phyloP scores from a whole-genome alignment of 2,329 filamentous ascomycete species.

The Trichoderma sp. region DNA sequence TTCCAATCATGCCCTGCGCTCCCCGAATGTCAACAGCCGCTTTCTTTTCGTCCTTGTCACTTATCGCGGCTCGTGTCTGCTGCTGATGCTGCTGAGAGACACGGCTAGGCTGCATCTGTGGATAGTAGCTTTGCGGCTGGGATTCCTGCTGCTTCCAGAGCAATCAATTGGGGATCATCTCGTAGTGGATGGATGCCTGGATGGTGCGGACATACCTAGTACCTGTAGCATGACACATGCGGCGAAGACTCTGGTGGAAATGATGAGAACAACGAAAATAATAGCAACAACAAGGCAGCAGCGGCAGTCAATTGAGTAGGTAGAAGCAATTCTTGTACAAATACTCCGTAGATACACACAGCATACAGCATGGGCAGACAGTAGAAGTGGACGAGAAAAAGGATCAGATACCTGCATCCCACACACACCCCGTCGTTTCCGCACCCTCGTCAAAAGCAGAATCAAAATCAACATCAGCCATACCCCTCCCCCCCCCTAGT shows the following conservation, averaged over 20 bases:
- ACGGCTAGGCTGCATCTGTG: neutral
- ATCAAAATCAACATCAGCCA: neutral
- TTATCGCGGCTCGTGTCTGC: neutral
- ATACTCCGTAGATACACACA: neutral
- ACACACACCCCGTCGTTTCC: neutral
- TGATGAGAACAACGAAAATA: neutral
- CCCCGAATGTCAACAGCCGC: neutral
- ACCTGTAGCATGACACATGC: neutral
- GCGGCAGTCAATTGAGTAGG: neutral
- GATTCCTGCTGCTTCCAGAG: neutral
- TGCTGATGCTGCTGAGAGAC: neutral
- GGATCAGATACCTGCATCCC: neutral
- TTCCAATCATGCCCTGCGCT: neutral
- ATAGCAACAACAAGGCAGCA: too few relatives aligned
- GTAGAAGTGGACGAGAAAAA: neutral
- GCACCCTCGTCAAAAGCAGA: neutral
- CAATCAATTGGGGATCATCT: neutral
- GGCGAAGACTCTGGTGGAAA: neutral
- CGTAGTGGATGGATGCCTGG: neutral
- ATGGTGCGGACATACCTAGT: too few relatives aligned
- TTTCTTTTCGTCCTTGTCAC: neutral
- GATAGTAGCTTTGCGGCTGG: neutral
- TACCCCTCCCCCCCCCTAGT: neutral
- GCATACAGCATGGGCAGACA: neutral
- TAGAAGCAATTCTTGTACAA: too few relatives aligned